Conservation (phyloP, 305 asterid genomes). For the Solanum hybrid region DNA sequence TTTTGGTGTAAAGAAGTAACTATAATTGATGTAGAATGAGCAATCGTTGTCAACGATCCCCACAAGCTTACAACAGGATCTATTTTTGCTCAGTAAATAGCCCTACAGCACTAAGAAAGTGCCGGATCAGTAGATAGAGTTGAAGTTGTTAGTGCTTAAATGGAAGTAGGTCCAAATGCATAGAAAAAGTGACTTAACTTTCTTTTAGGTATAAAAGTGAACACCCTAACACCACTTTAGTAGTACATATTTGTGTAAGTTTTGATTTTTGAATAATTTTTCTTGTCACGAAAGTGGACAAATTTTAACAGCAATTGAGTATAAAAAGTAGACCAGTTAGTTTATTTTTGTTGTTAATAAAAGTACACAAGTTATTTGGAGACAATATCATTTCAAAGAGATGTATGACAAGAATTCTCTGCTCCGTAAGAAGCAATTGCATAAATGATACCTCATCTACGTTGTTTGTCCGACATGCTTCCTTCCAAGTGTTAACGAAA, state of each 20-base stretch:
- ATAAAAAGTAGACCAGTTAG: neutral
- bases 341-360: neutral
- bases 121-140: neutral
- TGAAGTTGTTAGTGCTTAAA: neutral
- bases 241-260: neutral
- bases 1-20: neutral
- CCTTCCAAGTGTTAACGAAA: constrained; percentile 82
- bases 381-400: neutral
- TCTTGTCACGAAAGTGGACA: neutral
- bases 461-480: constrained; percentile 41
- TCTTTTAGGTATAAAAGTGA: neutral
- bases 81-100: neutral
- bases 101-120: neutral
- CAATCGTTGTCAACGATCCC: neutral
- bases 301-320: neutral
- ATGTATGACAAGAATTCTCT: neutral
- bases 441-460: constrained; percentile 49
- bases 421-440: constrained; percentile 1
- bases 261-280: neutral
- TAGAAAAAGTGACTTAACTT: neutral
- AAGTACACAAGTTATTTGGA: neutral
- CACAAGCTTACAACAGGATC: neutral
- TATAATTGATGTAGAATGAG: neutral
- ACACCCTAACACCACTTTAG: neutral
- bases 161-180: neutral